A percentile compares a stretch with the other conserved stretches of the same genome.
phyloP scores from a whole-genome alignment of 441 rosid genomes.

The Omphalea diandra region DNA sequence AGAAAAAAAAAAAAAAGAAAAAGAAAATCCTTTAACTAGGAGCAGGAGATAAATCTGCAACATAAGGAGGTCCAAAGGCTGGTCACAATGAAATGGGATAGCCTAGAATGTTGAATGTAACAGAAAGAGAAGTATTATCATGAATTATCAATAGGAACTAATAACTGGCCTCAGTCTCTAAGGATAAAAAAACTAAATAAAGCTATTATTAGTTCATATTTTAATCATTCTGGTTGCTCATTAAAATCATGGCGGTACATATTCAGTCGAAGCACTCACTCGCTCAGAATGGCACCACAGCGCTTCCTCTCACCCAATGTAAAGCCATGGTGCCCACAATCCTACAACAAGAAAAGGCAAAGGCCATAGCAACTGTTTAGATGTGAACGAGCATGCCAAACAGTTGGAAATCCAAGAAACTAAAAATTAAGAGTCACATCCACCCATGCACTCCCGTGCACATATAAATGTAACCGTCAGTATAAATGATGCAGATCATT shows the following conservation, averaged over 20 bases:
- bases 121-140: not conserved
- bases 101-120: not conserved
- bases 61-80: not conserved
- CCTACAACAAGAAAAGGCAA: slow-evolving; percentile 45
- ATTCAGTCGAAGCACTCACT: slow-evolving; percentile 42
- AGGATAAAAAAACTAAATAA: not conserved
- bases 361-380: slow-evolving; percentile 9
- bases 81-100: not conserved
- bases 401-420: not conserved
- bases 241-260: slow-evolving; percentile 11
- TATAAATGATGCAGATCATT: not conserved
- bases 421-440: not conserved
- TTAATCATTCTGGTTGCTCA: slow-evolving; percentile 9
- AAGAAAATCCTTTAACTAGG: not conserved
- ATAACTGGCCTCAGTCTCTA: slow-evolving; percentile 1
- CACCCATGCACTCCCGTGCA: not conserved
- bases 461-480: not conserved
- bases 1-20: not conserved
- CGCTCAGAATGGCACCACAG: slow-evolving; percentile 68
- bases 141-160: not conserved
- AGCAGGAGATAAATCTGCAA: not conserved
- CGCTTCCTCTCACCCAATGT: slow-evolving; percentile 91
- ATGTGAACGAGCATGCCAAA: not conserved
- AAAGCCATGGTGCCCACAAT: slow-evolving; percentile 95
- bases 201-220: slow-evolving; percentile 12